phyloP scores from a whole-genome alignment of 352 stramenopile species.

The Pythium sukuiense region DNA sequence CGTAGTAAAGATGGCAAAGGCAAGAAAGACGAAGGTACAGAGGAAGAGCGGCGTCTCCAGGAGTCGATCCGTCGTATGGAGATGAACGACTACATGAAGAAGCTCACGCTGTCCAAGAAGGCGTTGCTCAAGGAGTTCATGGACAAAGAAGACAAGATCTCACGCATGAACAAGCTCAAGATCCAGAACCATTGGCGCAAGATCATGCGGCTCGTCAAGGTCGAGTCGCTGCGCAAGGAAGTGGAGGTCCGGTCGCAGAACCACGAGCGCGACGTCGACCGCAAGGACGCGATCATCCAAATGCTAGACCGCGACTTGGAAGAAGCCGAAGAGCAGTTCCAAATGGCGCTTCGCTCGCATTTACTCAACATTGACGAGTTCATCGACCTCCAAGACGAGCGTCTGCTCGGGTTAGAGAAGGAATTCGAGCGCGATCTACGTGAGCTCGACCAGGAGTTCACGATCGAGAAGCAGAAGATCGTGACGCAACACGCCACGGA shows the following conservation, averaged over 20 bases:
- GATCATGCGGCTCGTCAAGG: slow-evolving; percentile 95
- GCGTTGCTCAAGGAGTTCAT: slow-evolving; percentile 74
- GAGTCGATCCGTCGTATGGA: slow-evolving; percentile 82
- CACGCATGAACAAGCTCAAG: slow-evolving; percentile 87
- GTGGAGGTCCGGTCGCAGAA: slow-evolving; percentile 93
- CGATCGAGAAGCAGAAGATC: slow-evolving; percentile 83
- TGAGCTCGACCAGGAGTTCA: slow-evolving; percentile 84
- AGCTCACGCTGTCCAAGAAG: slow-evolving; percentile 78
- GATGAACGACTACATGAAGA: slow-evolving; percentile 87
- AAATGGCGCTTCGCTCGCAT: slow-evolving; percentile 88
- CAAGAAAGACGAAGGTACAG: slow-evolving; percentile 65
- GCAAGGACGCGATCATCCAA: slow-evolving; percentile 94
- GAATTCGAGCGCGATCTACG: slow-evolving; percentile 89
- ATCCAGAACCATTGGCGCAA: slow-evolving; percentile 96
- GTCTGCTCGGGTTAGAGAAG: slow-evolving; percentile 87
- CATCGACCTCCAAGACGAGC: slow-evolving; percentile 90
- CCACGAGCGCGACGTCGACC: slow-evolving; percentile 94
- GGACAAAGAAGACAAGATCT: slow-evolving; percentile 70
- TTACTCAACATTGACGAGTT: slow-evolving; percentile 91
- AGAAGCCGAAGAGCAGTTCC: slow-evolving; percentile 93
- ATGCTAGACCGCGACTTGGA: slow-evolving; percentile 94
- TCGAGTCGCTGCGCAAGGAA: slow-evolving; percentile 89
- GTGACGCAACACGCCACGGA: slow-evolving; percentile 65
- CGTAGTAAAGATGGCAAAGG: slow-evolving; percentile 71
- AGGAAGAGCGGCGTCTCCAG: slow-evolving; percentile 70